phyloP scores from a whole-genome alignment of 768 basidiomycete species.

The Tricholoma sp. region DNA sequence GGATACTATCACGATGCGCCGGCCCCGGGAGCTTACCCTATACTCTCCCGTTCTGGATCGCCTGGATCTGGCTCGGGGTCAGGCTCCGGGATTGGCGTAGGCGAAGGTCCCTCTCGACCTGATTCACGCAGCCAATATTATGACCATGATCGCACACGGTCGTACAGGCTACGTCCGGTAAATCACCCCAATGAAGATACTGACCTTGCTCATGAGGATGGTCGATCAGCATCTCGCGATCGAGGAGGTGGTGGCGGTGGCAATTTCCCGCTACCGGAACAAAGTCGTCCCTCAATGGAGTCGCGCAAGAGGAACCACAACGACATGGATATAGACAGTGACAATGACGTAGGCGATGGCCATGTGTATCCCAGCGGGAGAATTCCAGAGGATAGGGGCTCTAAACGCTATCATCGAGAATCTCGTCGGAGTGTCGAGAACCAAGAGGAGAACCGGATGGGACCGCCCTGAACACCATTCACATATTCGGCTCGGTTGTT shows the following conservation, averaged over 20 bases:
- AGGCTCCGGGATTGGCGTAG: slow-evolving; percentile 31
- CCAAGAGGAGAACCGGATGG: slow-evolving; percentile 36
- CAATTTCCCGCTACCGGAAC: slow-evolving; percentile 32
- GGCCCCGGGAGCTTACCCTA: slow-evolving; percentile 27
- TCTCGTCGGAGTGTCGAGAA: slow-evolving; percentile 33
- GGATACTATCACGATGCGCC: slow-evolving; percentile 32
- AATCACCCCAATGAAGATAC: slow-evolving; percentile 42
- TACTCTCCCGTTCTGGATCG: slow-evolving; percentile 51
- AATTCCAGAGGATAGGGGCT: slow-evolving; percentile 45
- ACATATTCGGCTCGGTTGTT: slow-evolving; percentile 8
- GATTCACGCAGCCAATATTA: slow-evolving; percentile 48
- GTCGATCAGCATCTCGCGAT: slow-evolving; percentile 37
- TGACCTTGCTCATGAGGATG: slow-evolving; percentile 53
- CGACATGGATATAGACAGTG: slow-evolving; percentile 61
- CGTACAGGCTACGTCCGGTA: slow-evolving; percentile 49
- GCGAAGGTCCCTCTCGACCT: slow-evolving; percentile 44
- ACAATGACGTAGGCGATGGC: slow-evolving; percentile 39
- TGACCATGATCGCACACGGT: slow-evolving; percentile 43
- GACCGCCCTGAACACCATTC: slow-evolving; percentile 17
- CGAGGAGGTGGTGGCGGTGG: slow-evolving; percentile 30
- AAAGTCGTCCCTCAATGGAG: slow-evolving; percentile 36
- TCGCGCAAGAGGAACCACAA: slow-evolving; percentile 54
- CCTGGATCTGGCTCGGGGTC: slow-evolving; percentile 53
- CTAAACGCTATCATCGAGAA: slow-evolving; percentile 57
- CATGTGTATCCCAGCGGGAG: slow-evolving; percentile 32